Evolutionary conservation across 371 early-diverging fungal genomes (phyloP).

Genomic region (Coemansia sp.): DNA sequence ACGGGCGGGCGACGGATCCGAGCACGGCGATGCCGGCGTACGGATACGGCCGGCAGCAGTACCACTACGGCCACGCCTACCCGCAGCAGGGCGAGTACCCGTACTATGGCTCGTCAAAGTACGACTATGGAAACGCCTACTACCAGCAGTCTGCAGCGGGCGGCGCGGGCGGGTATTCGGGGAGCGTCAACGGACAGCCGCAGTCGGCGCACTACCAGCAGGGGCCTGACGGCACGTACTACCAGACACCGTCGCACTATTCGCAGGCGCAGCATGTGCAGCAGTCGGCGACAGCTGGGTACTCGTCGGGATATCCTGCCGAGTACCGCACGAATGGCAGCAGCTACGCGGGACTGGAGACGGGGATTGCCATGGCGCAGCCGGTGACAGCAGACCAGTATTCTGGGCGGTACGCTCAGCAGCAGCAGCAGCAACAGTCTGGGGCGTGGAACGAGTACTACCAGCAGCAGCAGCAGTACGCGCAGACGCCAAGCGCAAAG

Average conservation of each 20-base stretch:
- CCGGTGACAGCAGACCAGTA: slow-evolving; percentile 16
- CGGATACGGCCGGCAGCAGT: slow-evolving; percentile 11
- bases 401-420: slow-evolving; percentile 5
- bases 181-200: slow-evolving; percentile 1
- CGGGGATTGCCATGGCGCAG: slow-evolving; percentile 28
- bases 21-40: slow-evolving; percentile 6
- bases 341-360: slow-evolving; percentile 38
- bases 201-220: slow-evolving; percentile 9
- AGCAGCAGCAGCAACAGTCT: background rate
- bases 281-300: too few relatives aligned
- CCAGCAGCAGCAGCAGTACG: slow-evolving; percentile 29
- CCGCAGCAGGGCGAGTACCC: slow-evolving; percentile 4
- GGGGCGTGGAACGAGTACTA: slow-evolving; percentile 33
- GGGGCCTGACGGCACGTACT: slow-evolving; percentile 13
- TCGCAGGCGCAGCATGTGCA: slow-evolving; percentile 15
- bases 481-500: slow-evolving; percentile 3
- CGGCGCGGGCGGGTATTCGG: background rate
- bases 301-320: slow-evolving; percentile 7
- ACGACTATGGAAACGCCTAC: slow-evolving; percentile 18
- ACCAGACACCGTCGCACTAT: slow-evolving; percentile 10
- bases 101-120: slow-evolving; percentile 25
- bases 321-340: slow-evolving; percentile 13
- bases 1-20: too few relatives aligned
- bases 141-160: slow-evolving; percentile 17
- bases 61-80: background rate